Conservation (phyloP, 2,329 filamentous ascomycete genomes). For the Monosporascus sp. region DNA sequence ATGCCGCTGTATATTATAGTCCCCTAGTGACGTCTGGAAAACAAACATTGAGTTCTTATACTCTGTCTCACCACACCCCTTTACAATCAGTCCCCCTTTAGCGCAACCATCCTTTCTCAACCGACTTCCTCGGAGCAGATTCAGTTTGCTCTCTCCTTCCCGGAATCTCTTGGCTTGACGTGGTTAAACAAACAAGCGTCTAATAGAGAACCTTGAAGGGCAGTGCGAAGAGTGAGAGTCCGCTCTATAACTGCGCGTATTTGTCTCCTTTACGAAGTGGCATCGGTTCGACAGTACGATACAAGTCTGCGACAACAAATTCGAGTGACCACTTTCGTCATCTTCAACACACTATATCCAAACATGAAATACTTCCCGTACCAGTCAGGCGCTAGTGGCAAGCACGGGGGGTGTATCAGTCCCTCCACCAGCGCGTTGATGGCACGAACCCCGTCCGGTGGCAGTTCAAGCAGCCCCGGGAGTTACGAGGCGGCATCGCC, state of each 20-base stretch:
- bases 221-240: background rate
- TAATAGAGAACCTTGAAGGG: background rate
- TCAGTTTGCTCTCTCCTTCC: background rate
- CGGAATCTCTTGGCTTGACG: background rate
- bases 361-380: conserved; percentile 8
- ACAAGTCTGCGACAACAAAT: background rate
- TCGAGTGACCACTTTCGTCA: background rate
- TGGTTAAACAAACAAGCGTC: background rate
- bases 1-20: background rate
- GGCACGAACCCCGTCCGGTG: conserved; percentile 15
- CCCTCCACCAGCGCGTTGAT: conserved; percentile 15
- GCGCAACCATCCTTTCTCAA: background rate
- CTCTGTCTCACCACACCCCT: background rate
- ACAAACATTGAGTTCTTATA: background rate
- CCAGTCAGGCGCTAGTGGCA: conserved; percentile 8
- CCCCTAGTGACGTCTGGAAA: background rate
- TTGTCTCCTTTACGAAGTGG: background rate
- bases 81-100: background rate
- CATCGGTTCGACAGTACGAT: background rate
- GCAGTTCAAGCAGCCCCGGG: conserved; percentile 10
- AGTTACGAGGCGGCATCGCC: conserved; percentile 7
- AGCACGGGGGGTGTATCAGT: conserved; percentile 6
- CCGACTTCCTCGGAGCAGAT: background rate
- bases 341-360: background rate
- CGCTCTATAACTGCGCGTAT: background rate